Evolutionary conservation across 2,329 filamentous ascomycete genomes (phyloP).

Genomic region (Neocucurbitaria cava): DNA sequence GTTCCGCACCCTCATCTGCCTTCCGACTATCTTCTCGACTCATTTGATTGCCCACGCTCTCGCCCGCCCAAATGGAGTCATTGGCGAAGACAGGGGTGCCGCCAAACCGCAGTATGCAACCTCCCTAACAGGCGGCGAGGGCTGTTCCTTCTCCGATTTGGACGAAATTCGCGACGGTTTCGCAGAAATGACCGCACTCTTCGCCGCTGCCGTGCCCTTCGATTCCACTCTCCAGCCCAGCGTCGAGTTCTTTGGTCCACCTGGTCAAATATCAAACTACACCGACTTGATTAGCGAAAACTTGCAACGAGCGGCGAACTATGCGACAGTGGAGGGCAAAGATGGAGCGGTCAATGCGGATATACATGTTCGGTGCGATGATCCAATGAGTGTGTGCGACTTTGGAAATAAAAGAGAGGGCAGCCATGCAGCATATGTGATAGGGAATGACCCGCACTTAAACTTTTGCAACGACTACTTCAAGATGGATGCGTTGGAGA

Average conservation of each 20-base stretch:
- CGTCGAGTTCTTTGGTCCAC: slow-evolving; percentile 38
- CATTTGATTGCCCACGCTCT: slow-evolving; percentile 28
- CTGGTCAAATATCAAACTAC: slow-evolving; percentile 32
- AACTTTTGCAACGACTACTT: slow-evolving; percentile 45
- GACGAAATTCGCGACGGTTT: slow-evolving; percentile 39
- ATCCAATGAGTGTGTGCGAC: slow-evolving; percentile 37
- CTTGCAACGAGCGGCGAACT: slow-evolving; percentile 38
- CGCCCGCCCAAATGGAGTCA: slow-evolving; percentile 32
- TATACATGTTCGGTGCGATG: slow-evolving; percentile 45
- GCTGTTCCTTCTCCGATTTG: slow-evolving; percentile 34
- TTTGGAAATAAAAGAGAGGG: slow-evolving; percentile 38
- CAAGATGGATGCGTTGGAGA: slow-evolving; percentile 30
- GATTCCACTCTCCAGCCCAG: slow-evolving; percentile 31
- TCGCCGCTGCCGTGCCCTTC: slow-evolving; percentile 32
- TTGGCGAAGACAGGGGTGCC: slow-evolving; percentile 29
- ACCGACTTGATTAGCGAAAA: slow-evolving; percentile 38
- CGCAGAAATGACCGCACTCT: slow-evolving; percentile 41
- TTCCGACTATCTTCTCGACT: slow-evolving; percentile 30
- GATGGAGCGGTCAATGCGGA: slow-evolving; percentile 31
- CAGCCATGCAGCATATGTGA: slow-evolving; percentile 42
- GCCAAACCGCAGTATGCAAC: slow-evolving; percentile 26
- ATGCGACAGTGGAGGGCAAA: slow-evolving; percentile 32
- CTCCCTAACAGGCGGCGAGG: slow-evolving; percentile 40
- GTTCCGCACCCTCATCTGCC: slow-evolving; percentile 22
- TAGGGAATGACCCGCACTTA: slow-evolving; percentile 45